Base-by-base conservation (phyloP, 495 filamentous ascomycete genomes). In the Bryoglossum gracile region DNA sequence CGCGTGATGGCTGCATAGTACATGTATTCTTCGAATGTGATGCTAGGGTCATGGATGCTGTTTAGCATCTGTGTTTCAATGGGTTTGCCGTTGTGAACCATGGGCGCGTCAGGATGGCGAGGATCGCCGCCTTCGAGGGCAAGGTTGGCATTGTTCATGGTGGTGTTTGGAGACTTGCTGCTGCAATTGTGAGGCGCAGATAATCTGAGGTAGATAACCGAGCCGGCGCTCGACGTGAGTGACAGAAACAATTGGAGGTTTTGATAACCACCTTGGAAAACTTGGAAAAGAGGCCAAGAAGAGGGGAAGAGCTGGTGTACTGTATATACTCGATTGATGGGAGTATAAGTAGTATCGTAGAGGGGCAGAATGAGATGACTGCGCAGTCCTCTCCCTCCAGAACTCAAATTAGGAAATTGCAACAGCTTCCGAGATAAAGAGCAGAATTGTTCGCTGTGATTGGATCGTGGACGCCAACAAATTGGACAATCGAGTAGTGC, bases 1-100 rank as follows among this genome's bases (percentile, higher is more conserved):
- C 73, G 66, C 17, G 71, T 69, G 47, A 69, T 63, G 38, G 63
- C 50, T 2, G 71, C 74, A 51, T 70, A 73, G 65, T 75, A 70
- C 16, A 66, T 50, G 55, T 77, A 77, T 50, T 77, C 74, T 50
- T 76, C 55, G 37, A 58, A 58, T 8, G 46, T 25, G 19, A 58
- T 33, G 17, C 19, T 47, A 1, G 46, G 32, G 26, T 58, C 55
- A 19, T 58, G 55, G 21, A 21, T 38, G 3, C 14, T 13, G 11
- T 46, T 50, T 8, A 47, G 25, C 13, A 54, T 10, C 23, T 58
- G 50, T 16, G 33, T 58, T 19, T 54, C 55, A 9, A 51, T 47
- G 11, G 51, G 37, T n/a, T 50, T 35, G 34, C 37, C 36, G 37
- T 22, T 16, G 8, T 23, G 30, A 17, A 24, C 4, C 4, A 39